Base-by-base conservation (phyloP, 2,329 filamentous ascomycete species). In the Furcasterigmium furcatum region DNA sequence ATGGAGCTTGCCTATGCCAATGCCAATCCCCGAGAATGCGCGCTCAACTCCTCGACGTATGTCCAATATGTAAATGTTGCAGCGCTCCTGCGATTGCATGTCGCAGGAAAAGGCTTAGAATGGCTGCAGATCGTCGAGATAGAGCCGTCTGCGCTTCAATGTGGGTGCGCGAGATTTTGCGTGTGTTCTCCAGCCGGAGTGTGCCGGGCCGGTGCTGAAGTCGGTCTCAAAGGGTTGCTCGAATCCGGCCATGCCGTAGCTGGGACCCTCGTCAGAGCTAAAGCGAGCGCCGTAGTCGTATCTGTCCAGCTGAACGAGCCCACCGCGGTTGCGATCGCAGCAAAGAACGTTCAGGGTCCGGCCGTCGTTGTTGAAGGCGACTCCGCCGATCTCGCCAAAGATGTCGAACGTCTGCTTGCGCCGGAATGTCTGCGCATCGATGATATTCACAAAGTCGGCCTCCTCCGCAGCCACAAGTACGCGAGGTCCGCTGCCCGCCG, bases 401-500 rank as follows among this genome's bases (percentile, higher is more conserved):
- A 91, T 76, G 49, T 88, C 84, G 9, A 91, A 66, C 0, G 78
- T 80, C 62, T 91, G 87, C 61, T 82, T 82, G n/a, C 74, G 74
- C 19, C 71, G 63, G 55, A 83, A 88, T 0, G 72, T 82, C 55
- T 77, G 71, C 1, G 81, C 84, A 52, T 91, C 82, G 53, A 91
- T 84, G 38, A 91, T 70, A 59, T 78, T 84, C 57, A 92, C 66
- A 47, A 79, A 80, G 58, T 92, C 88, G 27, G 87, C 85, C 58
- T 88, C 85, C 62, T 92, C 88, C 3, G 85, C 87, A 3, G 84
- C 83, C 10, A 89, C 76, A 12, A 92, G 73, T 2, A 88, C 73
- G 4, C 78, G 76, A 52, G 76, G 77, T 3, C 86, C 86, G 42
- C 81, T 81, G 16, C 87, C 87, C 3, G 80, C 63, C 1, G 87